Percentiles rank a stretch among this genome's conserved stretches.
Evolutionary conservation across 2,329 filamentous ascomycete genomes (phyloP).

Genomic region (Xylaria sp.): DNA sequence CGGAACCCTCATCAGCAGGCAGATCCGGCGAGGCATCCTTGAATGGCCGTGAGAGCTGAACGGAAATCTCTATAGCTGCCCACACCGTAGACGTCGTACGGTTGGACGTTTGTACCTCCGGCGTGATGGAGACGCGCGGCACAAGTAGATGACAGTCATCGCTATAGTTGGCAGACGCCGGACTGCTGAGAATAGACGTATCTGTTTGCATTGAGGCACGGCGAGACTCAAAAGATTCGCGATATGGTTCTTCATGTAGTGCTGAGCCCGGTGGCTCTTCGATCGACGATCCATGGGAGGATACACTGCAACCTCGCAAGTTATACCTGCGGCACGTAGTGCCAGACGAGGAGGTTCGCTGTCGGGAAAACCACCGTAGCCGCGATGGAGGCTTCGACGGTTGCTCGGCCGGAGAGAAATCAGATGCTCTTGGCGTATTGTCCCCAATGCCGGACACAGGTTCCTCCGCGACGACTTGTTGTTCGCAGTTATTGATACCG

Average conservation of each 20-base stretch:
- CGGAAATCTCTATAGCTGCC: conserved; percentile 46
- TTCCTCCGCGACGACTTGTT: background rate
- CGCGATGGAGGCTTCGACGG: conserved; percentile 21
- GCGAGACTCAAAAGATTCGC: conserved; percentile 11
- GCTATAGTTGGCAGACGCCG: conserved; percentile 23
- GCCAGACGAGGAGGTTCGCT: conserved; percentile 23
- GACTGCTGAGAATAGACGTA: conserved; percentile 28
- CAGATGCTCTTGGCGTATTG: background rate
- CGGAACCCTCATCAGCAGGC: background rate
- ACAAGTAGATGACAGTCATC: conserved; percentile 35
- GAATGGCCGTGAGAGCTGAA: conserved; percentile 33
- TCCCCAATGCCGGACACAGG: background rate
- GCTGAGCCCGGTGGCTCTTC: conserved; percentile 9
- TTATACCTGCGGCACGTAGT: conserved; percentile 19
- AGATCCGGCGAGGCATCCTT: conserved; percentile 1
- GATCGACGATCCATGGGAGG: conserved; percentile 20
- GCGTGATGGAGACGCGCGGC: conserved; percentile 41
- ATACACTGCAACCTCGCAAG: conserved; percentile 14
- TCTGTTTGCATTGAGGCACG: conserved; percentile 9
- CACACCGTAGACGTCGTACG: conserved; percentile 37
- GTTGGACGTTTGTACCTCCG: conserved; percentile 36
- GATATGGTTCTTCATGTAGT: conserved; percentile 9
- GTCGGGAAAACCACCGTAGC: conserved; percentile 26
- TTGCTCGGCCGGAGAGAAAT: conserved; percentile 10
- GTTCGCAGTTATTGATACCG: conserved; percentile 1